Percentiles rank a stretch among this genome's conserved stretches.
phyloP scores from a whole-genome alignment of 176 grass and related monocot species.

The Lolium perenne region DNA sequence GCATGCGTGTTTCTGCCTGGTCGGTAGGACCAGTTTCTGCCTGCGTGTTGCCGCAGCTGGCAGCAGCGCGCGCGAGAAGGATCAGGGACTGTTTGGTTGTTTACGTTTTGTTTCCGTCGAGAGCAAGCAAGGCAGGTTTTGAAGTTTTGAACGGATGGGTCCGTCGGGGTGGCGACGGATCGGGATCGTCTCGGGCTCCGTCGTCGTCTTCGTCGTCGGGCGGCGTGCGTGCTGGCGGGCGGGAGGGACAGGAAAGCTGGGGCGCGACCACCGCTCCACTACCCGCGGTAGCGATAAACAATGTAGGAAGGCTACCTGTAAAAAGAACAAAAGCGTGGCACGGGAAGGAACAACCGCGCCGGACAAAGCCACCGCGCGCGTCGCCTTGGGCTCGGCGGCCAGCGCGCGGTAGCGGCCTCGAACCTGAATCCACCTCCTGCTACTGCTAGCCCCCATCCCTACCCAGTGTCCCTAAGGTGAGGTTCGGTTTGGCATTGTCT shows the following conservation, averaged over 20 bases:
- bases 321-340: slow-evolving; percentile 15
- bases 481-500: background rate
- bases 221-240: slow-evolving; percentile 3
- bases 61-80: background rate
- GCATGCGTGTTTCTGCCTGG: no score
- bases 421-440: background rate
- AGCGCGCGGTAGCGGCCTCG: background rate
- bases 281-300: slow-evolving; percentile 42
- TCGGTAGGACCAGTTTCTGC: no score
- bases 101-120: background rate
- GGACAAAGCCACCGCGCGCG: slow-evolving; percentile 26
- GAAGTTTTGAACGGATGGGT: background rate
- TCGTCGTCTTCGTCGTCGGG: background rate
- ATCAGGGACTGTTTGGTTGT: background rate
- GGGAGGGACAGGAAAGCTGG: slow-evolving; percentile 30
- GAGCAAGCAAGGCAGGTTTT: background rate
- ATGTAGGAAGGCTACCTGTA: background rate
- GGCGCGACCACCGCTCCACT: slow-evolving; percentile 35
- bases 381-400: background rate
- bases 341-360: slow-evolving; percentile 34
- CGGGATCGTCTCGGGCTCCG: slow-evolving; percentile 29
- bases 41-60: background rate
- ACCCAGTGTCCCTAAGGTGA: background rate
- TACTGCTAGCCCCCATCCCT: no score
- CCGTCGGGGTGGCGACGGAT: background rate